Evolutionary conservation across 345 rosid genomes (phyloP).

Genomic region (Iberis pinnata): DNA sequence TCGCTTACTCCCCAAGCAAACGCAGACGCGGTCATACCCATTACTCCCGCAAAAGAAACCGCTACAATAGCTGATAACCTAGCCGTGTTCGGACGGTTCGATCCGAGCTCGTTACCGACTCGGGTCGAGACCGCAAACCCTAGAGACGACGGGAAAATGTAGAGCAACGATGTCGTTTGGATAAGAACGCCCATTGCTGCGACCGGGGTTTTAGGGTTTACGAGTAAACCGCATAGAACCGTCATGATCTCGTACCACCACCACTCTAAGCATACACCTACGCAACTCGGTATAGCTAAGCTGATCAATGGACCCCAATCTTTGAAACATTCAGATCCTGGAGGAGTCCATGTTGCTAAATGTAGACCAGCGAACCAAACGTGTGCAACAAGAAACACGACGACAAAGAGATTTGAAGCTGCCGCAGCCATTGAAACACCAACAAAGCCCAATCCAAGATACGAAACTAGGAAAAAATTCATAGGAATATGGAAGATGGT

Average conservation of each 20-base stretch:
- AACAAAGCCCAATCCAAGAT: conserved; percentile 50
- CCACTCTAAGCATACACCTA: conserved; percentile 87
- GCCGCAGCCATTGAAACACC: conserved; percentile 82
- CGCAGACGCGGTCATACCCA: conserved; percentile 63
- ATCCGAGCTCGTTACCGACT: conserved; percentile 89
- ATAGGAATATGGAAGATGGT: conserved; percentile 63
- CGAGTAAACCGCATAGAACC: conserved; percentile 67
- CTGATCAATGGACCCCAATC: conserved; percentile 74
- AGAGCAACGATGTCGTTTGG: conserved; percentile 85
- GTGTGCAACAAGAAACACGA: conserved; percentile 41
- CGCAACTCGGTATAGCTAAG: conserved; percentile 80
- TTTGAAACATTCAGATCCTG: conserved; percentile 57
- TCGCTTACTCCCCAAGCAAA: conserved; percentile 67
- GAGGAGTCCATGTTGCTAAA: conserved; percentile 59
- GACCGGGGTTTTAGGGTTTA: conserved; percentile 58
- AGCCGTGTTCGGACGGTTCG: conserved; percentile 50
- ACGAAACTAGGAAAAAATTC: conserved; percentile 49
- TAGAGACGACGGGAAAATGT: conserved; percentile 82
- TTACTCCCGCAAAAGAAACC: conserved; percentile 46
- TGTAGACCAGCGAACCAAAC: conserved; percentile 49
- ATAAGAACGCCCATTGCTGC: conserved; percentile 92
- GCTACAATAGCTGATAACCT: conserved; percentile 65
- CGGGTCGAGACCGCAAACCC: conserved; percentile 82
- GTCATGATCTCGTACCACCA: conserved; percentile 96
- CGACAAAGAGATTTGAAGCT: conserved; percentile 50